These are phyloP conservation scores for Hippophae gyantsensis DNA, from an alignment of 306 rosid species.

Conservation along the genomic window DNA sequence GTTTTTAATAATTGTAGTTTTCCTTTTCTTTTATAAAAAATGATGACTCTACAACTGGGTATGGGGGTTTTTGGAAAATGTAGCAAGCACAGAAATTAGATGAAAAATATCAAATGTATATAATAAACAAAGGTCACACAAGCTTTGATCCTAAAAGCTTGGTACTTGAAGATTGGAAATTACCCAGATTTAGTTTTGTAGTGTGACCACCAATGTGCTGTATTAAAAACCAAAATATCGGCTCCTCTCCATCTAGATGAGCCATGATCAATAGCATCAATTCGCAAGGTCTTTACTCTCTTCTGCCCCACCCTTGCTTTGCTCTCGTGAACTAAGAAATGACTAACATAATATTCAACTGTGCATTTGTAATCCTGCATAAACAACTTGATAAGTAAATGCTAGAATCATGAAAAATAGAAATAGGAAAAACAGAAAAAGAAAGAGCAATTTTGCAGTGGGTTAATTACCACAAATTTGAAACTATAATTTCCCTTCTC, in stretches of 20 bases:
- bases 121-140: not conserved
- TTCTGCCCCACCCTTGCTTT: slow-evolving; percentile 74
- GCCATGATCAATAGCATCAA: slow-evolving; percentile 74
- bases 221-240: slow-evolving; percentile 76
- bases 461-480: slow-evolving; percentile 64
- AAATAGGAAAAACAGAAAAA: slow-evolving; percentile 3
- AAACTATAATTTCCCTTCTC: slow-evolving; percentile 73
- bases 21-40: too few relatives aligned
- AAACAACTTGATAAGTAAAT: slow-evolving; percentile 9
- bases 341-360: slow-evolving; percentile 69
- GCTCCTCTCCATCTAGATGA: slow-evolving; percentile 92
- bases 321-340: slow-evolving; percentile 75
- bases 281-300: slow-evolving; percentile 54
- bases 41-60: too few relatives aligned
- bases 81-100: too few relatives aligned
- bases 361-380: slow-evolving; percentile 81
- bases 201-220: slow-evolving; percentile 99
- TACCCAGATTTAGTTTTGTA: slow-evolving; percentile 88
- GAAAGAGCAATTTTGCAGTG: slow-evolving; percentile 14
- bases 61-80: too few relatives aligned
- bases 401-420: slow-evolving; percentile 3
- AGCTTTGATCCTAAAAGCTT: slow-evolving; percentile 12
- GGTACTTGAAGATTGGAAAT: slow-evolving; percentile 22
- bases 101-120: not conserved
- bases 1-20: too few relatives aligned